phyloP scores from a whole-genome alignment of 2,329 filamentous ascomycete species.

The Hypoxylon sp. region DNA sequence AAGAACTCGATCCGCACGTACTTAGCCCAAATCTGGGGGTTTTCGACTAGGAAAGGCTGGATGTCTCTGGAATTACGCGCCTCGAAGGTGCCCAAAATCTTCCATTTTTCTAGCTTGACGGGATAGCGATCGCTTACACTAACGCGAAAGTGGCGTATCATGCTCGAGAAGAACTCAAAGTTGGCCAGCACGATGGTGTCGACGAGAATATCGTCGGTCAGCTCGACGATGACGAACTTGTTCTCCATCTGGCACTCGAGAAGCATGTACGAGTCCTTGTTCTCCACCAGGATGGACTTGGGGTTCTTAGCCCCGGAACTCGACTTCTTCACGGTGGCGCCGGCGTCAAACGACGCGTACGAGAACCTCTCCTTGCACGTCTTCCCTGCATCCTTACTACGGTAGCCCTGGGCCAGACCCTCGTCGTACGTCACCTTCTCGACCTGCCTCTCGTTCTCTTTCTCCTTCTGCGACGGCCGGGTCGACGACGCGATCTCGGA shows the following conservation, averaged over 20 bases:
- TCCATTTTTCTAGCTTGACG: constrained; percentile 92
- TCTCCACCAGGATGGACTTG: constrained; percentile 89
- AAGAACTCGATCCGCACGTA: constrained; percentile 93
- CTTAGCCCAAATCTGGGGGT: constrained; percentile 93
- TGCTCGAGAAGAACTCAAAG: constrained; percentile 98
- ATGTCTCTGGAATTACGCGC: constrained; percentile 92
- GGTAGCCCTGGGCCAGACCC: constrained; percentile 62
- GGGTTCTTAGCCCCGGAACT: constrained; percentile 87
- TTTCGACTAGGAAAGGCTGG: constrained; percentile 92
- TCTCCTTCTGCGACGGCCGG: constrained; percentile 39
- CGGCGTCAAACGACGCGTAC: constrained; percentile 96
- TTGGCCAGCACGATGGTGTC: constrained; percentile 98
- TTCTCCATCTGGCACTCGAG: constrained; percentile 86
- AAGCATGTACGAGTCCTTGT: constrained; percentile 98
- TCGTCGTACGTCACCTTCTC: constrained; percentile 58
- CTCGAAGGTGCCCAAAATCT: constrained; percentile 85
- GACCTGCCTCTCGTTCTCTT: constrained; percentile 46
- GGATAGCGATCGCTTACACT: constrained; percentile 96
- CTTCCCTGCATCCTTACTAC: constrained; percentile 92
- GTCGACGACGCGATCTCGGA: constrained; percentile 52
- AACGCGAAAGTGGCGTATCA: constrained; percentile 88
- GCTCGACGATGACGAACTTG: constrained; percentile 93
- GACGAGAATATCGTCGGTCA: constrained; percentile 86
- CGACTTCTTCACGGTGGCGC: constrained; percentile 90
- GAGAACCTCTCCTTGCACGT: constrained; percentile 98